A percentile compares a stretch with the other conserved stretches of the same genome.
phyloP scores from a whole-genome alignment of 2,329 filamentous ascomycete species.

The Cryphonectria carpinicola region DNA sequence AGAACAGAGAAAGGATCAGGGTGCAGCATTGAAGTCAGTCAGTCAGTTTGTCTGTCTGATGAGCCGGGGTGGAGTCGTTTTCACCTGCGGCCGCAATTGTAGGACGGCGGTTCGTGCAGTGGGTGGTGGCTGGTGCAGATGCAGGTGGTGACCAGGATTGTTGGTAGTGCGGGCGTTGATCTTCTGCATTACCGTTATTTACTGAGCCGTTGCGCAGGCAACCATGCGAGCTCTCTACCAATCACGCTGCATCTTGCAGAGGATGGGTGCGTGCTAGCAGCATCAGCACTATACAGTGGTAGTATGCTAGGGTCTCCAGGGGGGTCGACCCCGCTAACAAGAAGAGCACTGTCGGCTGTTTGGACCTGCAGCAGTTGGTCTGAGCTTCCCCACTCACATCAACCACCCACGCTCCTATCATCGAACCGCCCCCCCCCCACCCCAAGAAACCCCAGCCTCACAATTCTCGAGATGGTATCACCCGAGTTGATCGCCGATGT shows the following conservation, averaged over 20 bases:
- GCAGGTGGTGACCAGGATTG: constrained; percentile 6
- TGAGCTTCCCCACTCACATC: constrained; percentile 7
- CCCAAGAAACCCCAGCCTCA: constrained; percentile 7
- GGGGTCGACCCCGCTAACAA: not conserved
- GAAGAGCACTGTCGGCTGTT: not conserved
- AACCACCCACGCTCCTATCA: not conserved
- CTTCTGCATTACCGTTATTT: constrained; percentile 9
- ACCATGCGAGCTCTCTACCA: not conserved
- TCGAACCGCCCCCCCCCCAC: not conserved
- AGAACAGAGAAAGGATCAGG: not conserved
- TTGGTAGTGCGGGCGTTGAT: not conserved
- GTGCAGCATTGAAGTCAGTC: constrained; percentile 7
- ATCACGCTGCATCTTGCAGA: not conserved
- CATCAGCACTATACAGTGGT: not conserved
- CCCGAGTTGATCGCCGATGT: not conserved
- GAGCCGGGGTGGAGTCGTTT: not conserved
- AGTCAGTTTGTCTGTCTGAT: not conserved
- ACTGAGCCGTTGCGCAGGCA: constrained; percentile 6
- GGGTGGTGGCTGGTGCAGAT: constrained; percentile 16
- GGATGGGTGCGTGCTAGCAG: not conserved
- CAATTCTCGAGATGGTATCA: not conserved
- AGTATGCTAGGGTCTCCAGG: not conserved
- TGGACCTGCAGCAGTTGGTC: constrained; percentile 7
- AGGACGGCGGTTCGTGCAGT: constrained; percentile 16
- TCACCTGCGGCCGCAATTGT: not conserved